Base-by-base conservation (phyloP, 306 rosid species). In the Neltuma alba region DNA sequence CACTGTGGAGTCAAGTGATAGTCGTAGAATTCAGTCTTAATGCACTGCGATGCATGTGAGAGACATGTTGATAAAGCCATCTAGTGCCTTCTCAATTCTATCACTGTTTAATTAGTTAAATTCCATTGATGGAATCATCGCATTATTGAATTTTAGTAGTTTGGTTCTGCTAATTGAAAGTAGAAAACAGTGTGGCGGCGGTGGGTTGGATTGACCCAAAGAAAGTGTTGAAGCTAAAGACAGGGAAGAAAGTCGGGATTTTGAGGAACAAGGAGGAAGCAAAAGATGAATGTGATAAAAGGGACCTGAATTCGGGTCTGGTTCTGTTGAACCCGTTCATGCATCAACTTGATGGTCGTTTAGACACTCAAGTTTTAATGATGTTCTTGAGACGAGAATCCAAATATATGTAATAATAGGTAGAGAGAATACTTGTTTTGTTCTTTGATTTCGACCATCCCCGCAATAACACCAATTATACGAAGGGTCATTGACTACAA, bases 11-110 rank as follows among this genome's bases (percentile, higher is more conserved):
- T 30, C 37, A 88, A 90, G 75, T 38, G 36, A 33, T 81, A 54
- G 72, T 65, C 15, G 88, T 82, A 30, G 94, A 92, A 82, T 91
- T 33, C 82, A 87, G 88, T 92, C 52, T 86, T 95, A 40, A 91
- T 94, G 97, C 73, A 94, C 58, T 94, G 97, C 42, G 84, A 89
- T 48, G 92, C 95, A 40, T 94, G 99, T 27, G 97, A 94, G 68
- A 88, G 87, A 89, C 84, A 72, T 48, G 82, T 95, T 28, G 97
- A 86, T 69, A 88, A 91, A 85, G 77, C 71, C 79, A 78, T 94
- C 27, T 84, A 91, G 66, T 71, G 90, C n/a, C 14, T 78, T 21
- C 37, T 60, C 20, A 2, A 11, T 57, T 34, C 14, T 4, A 5
- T 7, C 0, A 14, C 36, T 28, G 1, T 6, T 20, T 34, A 16